Evolutionary conservation across 2,329 filamentous ascomycete genomes (phyloP).

Genomic region (Colletotrichum tamarilloi): DNA sequence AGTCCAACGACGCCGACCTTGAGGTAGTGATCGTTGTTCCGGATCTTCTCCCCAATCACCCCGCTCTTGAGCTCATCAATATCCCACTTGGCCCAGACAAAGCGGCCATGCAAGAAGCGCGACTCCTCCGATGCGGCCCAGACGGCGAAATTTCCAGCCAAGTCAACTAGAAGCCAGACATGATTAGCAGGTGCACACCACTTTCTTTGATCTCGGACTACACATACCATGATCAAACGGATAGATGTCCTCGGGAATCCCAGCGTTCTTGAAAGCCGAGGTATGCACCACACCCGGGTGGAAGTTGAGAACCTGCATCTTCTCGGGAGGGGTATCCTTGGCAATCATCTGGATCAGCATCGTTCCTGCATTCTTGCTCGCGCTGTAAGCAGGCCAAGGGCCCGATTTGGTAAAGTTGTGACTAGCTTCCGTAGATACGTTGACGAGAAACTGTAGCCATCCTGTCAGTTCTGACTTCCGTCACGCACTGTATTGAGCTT

Average conservation of each 20-base stretch:
- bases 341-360: constrained; percentile 51
- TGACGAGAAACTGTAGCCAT: constrained; percentile 43
- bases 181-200: not conserved
- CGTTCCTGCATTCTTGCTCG: constrained; percentile 52
- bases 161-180: not conserved
- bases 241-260: constrained; percentile 38
- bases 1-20: constrained; percentile 27
- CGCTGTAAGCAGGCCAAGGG: constrained; percentile 44
- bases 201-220: not conserved
- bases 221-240: constrained; percentile 43
- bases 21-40: constrained; percentile 36
- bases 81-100: constrained; percentile 55
- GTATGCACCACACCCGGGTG: constrained; percentile 53
- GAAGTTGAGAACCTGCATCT: constrained; percentile 52
- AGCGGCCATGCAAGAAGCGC: constrained; percentile 51
- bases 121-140: constrained; percentile 53
- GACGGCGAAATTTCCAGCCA: constrained; percentile 44
- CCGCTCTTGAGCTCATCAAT: constrained; percentile 48
- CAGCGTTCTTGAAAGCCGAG: constrained; percentile 39
- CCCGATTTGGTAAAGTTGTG: constrained; percentile 42
- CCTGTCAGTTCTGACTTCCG: not conserved
- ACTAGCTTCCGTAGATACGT: constrained; percentile 43
- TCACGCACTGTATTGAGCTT: not conserved
- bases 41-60: constrained; percentile 26
- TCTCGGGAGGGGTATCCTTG: constrained; percentile 43